A percentile compares a stretch with the other conserved stretches of the same genome.
These are phyloP conservation scores for Globisporangium emineosum DNA, from an alignment of 352 stramenopile species.

Conservation along the genomic window DNA sequence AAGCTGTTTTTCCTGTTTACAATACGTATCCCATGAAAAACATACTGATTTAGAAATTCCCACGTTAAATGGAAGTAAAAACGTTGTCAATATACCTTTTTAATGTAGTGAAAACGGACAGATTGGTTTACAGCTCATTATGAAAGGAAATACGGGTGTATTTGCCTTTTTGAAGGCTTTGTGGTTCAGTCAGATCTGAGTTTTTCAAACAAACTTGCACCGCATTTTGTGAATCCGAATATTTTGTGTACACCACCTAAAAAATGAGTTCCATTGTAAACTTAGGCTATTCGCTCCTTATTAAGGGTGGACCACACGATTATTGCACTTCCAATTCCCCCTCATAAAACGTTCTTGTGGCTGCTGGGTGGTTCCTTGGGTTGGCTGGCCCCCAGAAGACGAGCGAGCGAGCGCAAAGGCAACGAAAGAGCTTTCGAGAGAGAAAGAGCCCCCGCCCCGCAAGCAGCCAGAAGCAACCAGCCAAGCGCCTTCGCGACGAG, in stretches of 20 bases:
- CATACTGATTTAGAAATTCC: no score
- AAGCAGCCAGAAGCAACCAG: background rate
- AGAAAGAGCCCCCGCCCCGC: background rate
- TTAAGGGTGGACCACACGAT: background rate
- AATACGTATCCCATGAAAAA: background rate
- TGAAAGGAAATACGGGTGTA: background rate
- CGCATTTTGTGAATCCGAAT: no score
- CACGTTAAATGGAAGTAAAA: no score
- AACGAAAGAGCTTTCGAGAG: conserved; percentile 1
- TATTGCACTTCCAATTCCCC: background rate
- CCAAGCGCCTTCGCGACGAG: background rate
- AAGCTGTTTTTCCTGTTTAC: background rate
- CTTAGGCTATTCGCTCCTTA: no score
- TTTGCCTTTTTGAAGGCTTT: no score
- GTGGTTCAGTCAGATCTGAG: background rate
- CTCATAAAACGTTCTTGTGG: conserved; percentile 13
- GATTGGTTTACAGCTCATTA: background rate
- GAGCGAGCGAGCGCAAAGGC: background rate
- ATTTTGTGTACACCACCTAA: no score
- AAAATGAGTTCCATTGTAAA: no score
- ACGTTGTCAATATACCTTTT: background rate
- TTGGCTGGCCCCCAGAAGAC: conserved; percentile 5
- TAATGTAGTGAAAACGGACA: background rate
- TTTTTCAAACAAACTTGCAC: background rate
- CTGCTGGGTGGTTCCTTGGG: conserved; percentile 5